Evolutionary conservation across 208 protist genomes (phyloP).

Genomic region (Crithidia acanthocephali): DNA sequence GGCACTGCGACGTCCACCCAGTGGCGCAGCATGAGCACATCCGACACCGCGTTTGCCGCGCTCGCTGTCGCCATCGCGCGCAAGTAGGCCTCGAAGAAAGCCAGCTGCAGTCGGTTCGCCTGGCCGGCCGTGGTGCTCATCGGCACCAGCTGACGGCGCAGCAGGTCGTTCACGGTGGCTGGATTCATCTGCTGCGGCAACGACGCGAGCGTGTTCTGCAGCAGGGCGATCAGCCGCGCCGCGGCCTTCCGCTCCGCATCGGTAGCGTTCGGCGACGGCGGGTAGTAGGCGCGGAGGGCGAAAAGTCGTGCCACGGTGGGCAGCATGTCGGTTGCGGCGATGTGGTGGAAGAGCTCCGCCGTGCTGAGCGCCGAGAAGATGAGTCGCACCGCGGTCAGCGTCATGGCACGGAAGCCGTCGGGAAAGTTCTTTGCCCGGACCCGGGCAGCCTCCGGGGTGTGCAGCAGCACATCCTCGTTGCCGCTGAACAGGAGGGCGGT

Average conservation of each 20-base stretch:
- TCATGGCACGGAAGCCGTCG: conserved; percentile 36
- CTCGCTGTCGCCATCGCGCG: conserved; percentile 55
- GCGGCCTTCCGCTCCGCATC: conserved; percentile 27
- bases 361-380: conserved; percentile 49
- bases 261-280: conserved; percentile 13
- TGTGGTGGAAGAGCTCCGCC: conserved; percentile 31
- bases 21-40: conserved; percentile 61
- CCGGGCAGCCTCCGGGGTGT: conserved; percentile 30
- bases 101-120: conserved; percentile 56
- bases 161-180: conserved; percentile 29
- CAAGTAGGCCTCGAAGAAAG: conserved; percentile 73
- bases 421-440: conserved; percentile 35
- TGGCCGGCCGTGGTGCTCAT: conserved; percentile 22
- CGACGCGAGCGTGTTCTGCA: conserved; percentile 31
- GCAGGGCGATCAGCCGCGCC: conserved; percentile 22
- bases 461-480: conserved; percentile 31
- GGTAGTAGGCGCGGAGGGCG: conserved; percentile 54
- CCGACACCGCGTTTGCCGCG: conserved; percentile 58
- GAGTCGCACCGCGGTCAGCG: conserved; percentile 29
- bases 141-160: conserved; percentile 30
- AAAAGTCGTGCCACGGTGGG: conserved; percentile 47
- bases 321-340: conserved; percentile 34
- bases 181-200: conserved; percentile 50
- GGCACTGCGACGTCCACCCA: conserved; percentile 65
- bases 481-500: conserved; percentile 25